phyloP scores from a whole-genome alignment of 106 monocot genomes.

The Allium sativum region DNA sequence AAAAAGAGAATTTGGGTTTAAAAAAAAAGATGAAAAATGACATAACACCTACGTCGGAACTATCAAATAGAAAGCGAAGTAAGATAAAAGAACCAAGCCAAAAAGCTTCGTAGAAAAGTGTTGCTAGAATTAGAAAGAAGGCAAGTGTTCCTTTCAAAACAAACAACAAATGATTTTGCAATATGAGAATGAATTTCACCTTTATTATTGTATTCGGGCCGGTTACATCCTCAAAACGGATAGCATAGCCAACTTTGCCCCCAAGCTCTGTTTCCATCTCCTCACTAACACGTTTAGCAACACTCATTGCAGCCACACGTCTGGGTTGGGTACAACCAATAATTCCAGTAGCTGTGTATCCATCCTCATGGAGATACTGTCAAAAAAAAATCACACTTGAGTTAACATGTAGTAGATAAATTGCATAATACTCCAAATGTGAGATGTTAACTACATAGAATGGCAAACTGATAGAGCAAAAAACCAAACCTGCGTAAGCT shows the following conservation, averaged over 20 bases:
- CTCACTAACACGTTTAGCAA: conserved; percentile 85
- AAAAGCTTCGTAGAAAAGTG: too few species aligned
- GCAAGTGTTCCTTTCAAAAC: neutral
- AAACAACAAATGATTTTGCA: neutral
- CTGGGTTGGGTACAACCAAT: conserved; percentile 95
- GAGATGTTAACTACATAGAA: neutral
- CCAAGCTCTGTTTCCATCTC: conserved; percentile 91
- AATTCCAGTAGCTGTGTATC: conserved; percentile 50
- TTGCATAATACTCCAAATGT: neutral
- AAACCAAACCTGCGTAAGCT: conserved; percentile 61
- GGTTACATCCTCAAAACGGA: conserved; percentile 89
- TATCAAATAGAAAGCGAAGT: too few species aligned
- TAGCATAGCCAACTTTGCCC: conserved; percentile 85
- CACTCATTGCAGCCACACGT: conserved; percentile 97
- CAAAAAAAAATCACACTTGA: conserved; percentile 1
- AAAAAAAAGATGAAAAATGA: too few species aligned
- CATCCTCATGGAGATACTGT: conserved; percentile 86
- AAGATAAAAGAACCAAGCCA: too few species aligned
- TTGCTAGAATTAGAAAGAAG: too few species aligned
- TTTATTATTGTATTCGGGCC: conserved; percentile 74
- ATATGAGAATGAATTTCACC: conserved; percentile 21
- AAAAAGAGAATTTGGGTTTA: too few species aligned
- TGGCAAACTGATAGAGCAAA: too few species aligned
- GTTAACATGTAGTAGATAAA: neutral
- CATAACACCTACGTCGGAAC: too few species aligned